Conservation (phyloP, 805 yeast species). For the Starmera dryadoides region DNA sequence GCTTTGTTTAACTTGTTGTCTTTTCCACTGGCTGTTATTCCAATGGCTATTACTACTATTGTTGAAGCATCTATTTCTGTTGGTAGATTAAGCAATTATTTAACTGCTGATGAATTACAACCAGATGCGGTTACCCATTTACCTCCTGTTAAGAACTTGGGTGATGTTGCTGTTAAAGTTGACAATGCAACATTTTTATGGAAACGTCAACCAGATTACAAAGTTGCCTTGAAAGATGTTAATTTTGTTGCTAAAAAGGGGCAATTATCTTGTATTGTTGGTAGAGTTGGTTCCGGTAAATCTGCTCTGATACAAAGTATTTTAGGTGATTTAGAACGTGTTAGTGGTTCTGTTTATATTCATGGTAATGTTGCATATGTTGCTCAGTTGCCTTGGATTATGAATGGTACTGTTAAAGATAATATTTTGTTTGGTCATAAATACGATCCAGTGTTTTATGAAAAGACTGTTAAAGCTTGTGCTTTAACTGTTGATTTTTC, state of each 20-base stretch:
- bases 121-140: slow-evolving; percentile 60
- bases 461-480: slow-evolving; percentile 78
- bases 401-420: slow-evolving; percentile 89
- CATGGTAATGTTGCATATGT: slow-evolving; percentile 84
- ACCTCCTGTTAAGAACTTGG: slow-evolving; percentile 38
- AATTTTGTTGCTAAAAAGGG: slow-evolving; percentile 64
- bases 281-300: slow-evolving; percentile 88
- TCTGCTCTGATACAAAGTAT: slow-evolving; percentile 74
- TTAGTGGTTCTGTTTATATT: slow-evolving; percentile 62
- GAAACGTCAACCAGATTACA: slow-evolving; percentile 65
- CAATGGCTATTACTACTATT: slow-evolving; percentile 78
- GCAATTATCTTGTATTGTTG: slow-evolving; percentile 78
- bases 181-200: slow-evolving; percentile 69
- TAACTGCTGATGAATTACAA: slow-evolving; percentile 76
- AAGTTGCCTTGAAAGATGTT: slow-evolving; percentile 58
- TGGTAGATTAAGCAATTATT: slow-evolving; percentile 64
- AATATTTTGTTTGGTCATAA: slow-evolving; percentile 87
- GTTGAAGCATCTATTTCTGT: slow-evolving; percentile 88
- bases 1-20: slow-evolving; percentile 80
- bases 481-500: slow-evolving; percentile 75
- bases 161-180: slow-evolving; percentile 61
- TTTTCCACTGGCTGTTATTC: slow-evolving; percentile 90
- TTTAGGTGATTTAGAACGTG: slow-evolving; percentile 75
- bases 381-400: slow-evolving; percentile 93
- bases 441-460: slow-evolving; percentile 75